Evolutionary conservation across 2,329 filamentous ascomycete genomes (phyloP).

Genomic region (Endothia cerciana): DNA sequence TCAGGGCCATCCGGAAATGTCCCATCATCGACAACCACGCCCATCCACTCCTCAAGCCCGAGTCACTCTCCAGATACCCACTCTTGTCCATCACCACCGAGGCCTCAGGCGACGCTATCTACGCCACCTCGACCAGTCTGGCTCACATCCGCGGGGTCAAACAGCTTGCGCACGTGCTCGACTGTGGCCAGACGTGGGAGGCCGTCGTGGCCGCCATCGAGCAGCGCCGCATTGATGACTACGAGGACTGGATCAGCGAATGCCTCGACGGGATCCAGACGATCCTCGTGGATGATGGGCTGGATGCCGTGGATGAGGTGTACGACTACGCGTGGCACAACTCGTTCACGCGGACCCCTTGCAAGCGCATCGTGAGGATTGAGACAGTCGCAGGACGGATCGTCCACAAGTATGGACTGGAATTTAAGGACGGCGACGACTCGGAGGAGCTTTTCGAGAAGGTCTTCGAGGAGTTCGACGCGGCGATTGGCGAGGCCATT

Average conservation of each 20-base stretch:
- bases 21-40: conserved; percentile 77
- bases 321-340: conserved; percentile 68
- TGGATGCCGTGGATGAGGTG: conserved; percentile 59
- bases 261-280: conserved; percentile 76
- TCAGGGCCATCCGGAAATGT: conserved; percentile 51
- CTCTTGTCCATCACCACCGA: conserved; percentile 71
- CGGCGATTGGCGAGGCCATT: conserved; percentile 59
- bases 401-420: conserved; percentile 49
- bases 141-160: conserved; percentile 71
- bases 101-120: conserved; percentile 69
- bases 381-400: conserved; percentile 71
- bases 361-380: conserved; percentile 77
- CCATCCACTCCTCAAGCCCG: conserved; percentile 66
- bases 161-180: conserved; percentile 68
- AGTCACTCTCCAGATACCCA: conserved; percentile 50
- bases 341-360: conserved; percentile 63
- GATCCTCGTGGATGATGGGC: conserved; percentile 78
- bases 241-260: conserved; percentile 59
- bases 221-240: conserved; percentile 47
- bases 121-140: conserved; percentile 64
- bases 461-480: conserved; percentile 56
- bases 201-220: conserved; percentile 50
- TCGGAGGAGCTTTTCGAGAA: conserved; percentile 44
- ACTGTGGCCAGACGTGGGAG: conserved; percentile 66
- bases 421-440: conserved; percentile 43